Evolutionary conservation across 805 yeast genomes (phyloP), one percentile per base, ranked within the genome.

Genomic region (Nakazawaea wickerhamii): DNA sequence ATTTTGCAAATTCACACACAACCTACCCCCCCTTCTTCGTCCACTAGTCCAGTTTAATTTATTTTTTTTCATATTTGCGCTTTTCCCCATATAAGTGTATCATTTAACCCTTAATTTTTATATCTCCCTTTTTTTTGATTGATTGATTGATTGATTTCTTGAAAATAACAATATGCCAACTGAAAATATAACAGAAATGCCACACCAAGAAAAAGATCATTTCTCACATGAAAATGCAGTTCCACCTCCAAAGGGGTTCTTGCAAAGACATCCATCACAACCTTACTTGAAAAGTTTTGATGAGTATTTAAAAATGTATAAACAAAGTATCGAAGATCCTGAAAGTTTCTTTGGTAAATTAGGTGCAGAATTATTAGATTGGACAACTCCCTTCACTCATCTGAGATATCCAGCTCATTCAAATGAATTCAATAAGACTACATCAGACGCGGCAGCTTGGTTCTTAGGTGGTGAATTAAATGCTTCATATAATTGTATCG

Each of bases 401-500:
- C 65, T 76, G 11, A 65, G 76, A 44, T 63, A 60, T 45, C 80
- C 80, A 1, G 60, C 63, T 17, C 45, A 53, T 45, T 53, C 63
- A 55, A 52, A 63, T 56, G 61, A 72, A 47, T 60, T 71, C 50
- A 65, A 72, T 42, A 76, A 77, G 61, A 60, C 64, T 48, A 58
- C 73, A 48, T 74, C 73, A 33, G 74, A 70, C 49, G 67, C 71
- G 35, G 62, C 81, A 17, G 76, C 86, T 26, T 85, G 93, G 93
- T 85, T 85, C 59, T 62, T 84, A 23, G 83, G 81, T 44, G 95
- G 95, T 48, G 79, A 83, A 58, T 66, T 85, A 57, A 85, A 85
- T 55, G 95, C 95, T 14, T 74, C 80, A 40, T 85, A 78, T 67
- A 85, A 85, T 61, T 77, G 86, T 71, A 85, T 85, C 41, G 95